Base-by-base conservation (phyloP, 805 yeast genomes). In the Candida namnaoensis region DNA sequence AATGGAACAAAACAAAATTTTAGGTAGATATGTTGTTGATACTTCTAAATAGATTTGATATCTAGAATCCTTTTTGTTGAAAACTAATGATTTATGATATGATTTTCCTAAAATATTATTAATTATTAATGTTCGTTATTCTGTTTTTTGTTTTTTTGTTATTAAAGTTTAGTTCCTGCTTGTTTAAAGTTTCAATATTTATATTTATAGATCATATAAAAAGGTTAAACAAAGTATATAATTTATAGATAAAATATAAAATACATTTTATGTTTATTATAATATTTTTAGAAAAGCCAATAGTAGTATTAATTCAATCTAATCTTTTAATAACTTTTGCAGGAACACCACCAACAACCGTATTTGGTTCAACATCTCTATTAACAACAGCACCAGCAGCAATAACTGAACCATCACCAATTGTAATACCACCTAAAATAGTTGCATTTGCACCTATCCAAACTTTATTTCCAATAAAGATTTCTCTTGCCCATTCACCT, bases 1-100 rank as follows among this genome's bases (percentile, higher is more conserved):
- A 61, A 76, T 76, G 82, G 76, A 69, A 51, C 58, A 68, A 46
- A 77, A 78, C 40, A 68, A 71, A 60, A 71, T 76, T 50, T 47
- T 65, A 52, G 96, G 96, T 53, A 77, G 96, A 68, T 80, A 80
- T 58, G 96, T 87, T 41, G 77, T 87, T 46, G 95, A 88, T 67
- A 82, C 85, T 35, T 60, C 77, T 48, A 77, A 77, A 62, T 79
- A 64, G 38, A 32, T 13, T 12, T 10, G 8, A 30, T 12, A 12
- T 30, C 6, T 27, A 27, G 11, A 27, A 9, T 9, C 5, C 5
- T 19, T 19, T 19, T 19, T 19, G 19, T 19, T 19, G 19, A 19
- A 19, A 19, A 19, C 19, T 19, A 19, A 19, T 19, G 19, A 19
- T 19, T 19, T 19, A 19, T 19, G 19, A 19, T 19, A 19, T 19